phyloP scores from a whole-genome alignment of 2,329 filamentous ascomycete species.

The Thelonectria rubi region DNA sequence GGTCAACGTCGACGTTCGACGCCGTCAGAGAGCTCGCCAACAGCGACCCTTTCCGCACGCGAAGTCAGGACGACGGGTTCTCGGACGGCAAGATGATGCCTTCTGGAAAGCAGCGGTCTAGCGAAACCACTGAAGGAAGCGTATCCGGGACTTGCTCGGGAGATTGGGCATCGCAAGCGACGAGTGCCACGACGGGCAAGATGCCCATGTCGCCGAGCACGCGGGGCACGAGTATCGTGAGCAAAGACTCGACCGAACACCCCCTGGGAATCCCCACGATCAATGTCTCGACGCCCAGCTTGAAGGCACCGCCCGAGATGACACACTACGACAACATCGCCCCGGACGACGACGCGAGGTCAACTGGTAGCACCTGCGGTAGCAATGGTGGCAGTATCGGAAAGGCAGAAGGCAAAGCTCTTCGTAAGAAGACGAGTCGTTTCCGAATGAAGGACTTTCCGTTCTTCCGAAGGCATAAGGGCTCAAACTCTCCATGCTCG shows the following conservation, averaged over 20 bases:
- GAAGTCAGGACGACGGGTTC: constrained; percentile 44
- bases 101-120: constrained; percentile 63
- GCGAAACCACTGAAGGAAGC: constrained; percentile 70
- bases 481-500: constrained; percentile 46
- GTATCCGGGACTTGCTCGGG: constrained; percentile 61
- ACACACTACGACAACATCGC: constrained; percentile 36
- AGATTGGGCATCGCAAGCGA: constrained; percentile 71
- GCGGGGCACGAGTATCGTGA: constrained; percentile 71
- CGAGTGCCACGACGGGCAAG: constrained; percentile 70
- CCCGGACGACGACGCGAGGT: constrained; percentile 46
- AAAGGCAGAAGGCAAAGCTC: constrained; percentile 58
- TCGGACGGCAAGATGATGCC: constrained; percentile 51
- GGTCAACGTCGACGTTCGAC: constrained; percentile 56
- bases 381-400: constrained; percentile 53
- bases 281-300: constrained; percentile 51
- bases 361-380: constrained; percentile 34
- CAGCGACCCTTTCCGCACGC: constrained; percentile 58
- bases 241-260: constrained; percentile 65
- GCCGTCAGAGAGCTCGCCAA: constrained; percentile 58
- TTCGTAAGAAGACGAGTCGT: constrained; percentile 70
- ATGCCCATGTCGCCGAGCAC: constrained; percentile 73
- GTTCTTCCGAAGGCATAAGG: constrained; percentile 64
- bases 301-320: constrained; percentile 44
- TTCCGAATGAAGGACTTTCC: constrained; percentile 70
- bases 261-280: constrained; percentile 54